Evolutionary conservation across 106 monocot genomes (phyloP).

Genomic region (Dendrobium nobile): DNA sequence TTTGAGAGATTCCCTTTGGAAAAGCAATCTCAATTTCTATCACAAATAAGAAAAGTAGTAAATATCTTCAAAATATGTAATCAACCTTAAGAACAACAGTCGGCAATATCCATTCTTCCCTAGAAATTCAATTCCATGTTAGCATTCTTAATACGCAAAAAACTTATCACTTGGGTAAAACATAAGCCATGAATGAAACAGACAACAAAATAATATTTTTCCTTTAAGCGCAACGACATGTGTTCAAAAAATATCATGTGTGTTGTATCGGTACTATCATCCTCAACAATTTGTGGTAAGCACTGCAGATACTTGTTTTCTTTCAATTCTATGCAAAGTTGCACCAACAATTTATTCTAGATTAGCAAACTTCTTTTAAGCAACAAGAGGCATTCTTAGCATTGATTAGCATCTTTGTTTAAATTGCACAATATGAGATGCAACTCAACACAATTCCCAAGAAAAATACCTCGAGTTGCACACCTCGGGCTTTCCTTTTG

Average conservation of each 20-base stretch:
- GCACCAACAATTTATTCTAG: neutral
- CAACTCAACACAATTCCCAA: too few relatives aligned
- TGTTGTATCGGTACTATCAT: neutral
- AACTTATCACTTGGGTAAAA: neutral
- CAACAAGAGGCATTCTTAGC: too few relatives aligned
- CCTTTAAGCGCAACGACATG: neutral
- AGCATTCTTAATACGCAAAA: neutral
- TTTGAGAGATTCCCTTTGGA: neutral
- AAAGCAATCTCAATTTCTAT: neutral
- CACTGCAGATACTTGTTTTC: neutral
- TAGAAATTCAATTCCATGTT: neutral
- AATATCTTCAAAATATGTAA: neutral
- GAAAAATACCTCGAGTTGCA: too few relatives aligned
- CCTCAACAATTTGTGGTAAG: neutral
- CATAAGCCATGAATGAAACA: neutral
- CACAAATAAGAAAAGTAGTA: neutral
- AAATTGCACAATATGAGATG: too few relatives aligned
- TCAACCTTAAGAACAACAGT: neutral
- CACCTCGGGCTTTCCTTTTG: too few relatives aligned
- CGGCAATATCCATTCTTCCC: neutral
- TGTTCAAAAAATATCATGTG: neutral
- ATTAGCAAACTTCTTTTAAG: neutral
- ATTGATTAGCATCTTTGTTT: too few relatives aligned
- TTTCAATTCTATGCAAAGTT: neutral
- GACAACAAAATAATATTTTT: neutral